These are phyloP conservation scores for Hypocreales sp. DNA, from an alignment of 2,329 filamentous ascomycete genomes.

Conservation along the genomic window DNA sequence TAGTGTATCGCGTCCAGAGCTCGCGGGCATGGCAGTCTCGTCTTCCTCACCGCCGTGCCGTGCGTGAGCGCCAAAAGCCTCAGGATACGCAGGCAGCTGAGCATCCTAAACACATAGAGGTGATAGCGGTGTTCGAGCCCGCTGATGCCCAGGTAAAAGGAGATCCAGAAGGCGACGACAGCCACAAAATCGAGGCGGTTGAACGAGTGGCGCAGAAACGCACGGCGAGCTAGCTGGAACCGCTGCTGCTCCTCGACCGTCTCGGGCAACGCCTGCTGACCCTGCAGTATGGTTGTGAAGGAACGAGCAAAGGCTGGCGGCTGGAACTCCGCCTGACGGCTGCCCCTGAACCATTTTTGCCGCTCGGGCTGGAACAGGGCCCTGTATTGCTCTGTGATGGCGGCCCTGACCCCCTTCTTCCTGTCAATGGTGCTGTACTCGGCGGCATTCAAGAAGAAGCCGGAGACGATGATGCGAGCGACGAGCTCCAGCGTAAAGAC, in stretches of 20 bases:
- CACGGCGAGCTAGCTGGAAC: slow-evolving; percentile 72
- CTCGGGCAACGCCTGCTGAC: slow-evolving; percentile 36
- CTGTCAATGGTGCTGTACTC: slow-evolving; percentile 88
- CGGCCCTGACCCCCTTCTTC: slow-evolving; percentile 56
- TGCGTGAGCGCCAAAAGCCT: slow-evolving; percentile 83
- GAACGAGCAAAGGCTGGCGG: slow-evolving; percentile 58
- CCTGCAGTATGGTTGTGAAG: slow-evolving; percentile 65
- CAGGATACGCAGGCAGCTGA: slow-evolving; percentile 86
- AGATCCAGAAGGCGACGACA: slow-evolving; percentile 89
- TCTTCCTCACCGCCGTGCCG: slow-evolving; percentile 73
- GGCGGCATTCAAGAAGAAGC: slow-evolving; percentile 74
- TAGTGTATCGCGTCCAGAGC: too few relatives aligned
- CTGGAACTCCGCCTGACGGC: slow-evolving; percentile 27
- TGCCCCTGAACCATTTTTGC: slow-evolving; percentile 47
- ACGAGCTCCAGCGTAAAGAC: slow-evolving; percentile 81
- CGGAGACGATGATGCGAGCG: slow-evolving; percentile 80
- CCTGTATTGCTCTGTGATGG: slow-evolving; percentile 60
- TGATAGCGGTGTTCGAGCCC: slow-evolving; percentile 55
- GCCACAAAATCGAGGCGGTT: slow-evolving; percentile 92
- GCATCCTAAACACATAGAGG: slow-evolving; percentile 86
- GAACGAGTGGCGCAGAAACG: slow-evolving; percentile 88
- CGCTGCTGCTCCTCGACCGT: slow-evolving; percentile 68
- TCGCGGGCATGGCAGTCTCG: too few relatives aligned
- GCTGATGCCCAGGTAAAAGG: slow-evolving; percentile 57
- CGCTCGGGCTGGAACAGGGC: slow-evolving; percentile 71